Percentiles rank a stretch among this genome's conserved stretches.
phyloP scores from a whole-genome alignment of 306 rosid genomes.

The Quercus agrifolia region DNA sequence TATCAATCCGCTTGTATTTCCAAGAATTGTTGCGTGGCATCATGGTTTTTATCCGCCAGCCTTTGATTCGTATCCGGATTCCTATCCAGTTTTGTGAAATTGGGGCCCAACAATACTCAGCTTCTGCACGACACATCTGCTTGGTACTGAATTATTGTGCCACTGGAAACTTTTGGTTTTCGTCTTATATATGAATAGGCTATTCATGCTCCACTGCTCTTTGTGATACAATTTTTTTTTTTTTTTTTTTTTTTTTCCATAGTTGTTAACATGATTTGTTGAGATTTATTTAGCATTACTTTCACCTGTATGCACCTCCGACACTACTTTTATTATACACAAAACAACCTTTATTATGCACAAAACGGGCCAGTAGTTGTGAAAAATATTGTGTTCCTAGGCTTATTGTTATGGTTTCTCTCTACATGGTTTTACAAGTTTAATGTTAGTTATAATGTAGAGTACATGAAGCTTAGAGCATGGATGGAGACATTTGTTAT shows the following conservation, averaged over 20 bases:
- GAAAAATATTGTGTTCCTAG: too few species aligned
- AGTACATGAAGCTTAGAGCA: neutral
- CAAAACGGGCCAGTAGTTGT: too few species aligned
- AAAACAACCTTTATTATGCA: too few species aligned
- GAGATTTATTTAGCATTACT: too few species aligned
- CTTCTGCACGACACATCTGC: neutral
- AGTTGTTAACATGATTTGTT: too few species aligned
- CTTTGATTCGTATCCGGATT: neutral
- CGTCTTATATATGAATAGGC: neutral
- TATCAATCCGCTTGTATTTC: neutral
- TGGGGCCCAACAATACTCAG: neutral
- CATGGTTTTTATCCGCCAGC: neutral
- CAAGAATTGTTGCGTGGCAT: neutral
- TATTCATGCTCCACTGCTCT: neutral
- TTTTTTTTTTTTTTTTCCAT: too few species aligned
- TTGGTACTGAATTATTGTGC: neutral
- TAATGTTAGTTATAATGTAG: neutral
- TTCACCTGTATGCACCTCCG: too few species aligned
- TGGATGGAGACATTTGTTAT: neutral
- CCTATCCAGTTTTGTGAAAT: neutral
- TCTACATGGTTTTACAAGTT: neutral
- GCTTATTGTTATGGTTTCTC: neutral
- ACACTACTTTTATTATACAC: too few species aligned
- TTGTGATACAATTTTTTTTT: too few species aligned
- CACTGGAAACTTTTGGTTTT: neutral